Base-by-base conservation (phyloP, 108 stramenopile genomes). In the Heterococcus sp. region DNA sequence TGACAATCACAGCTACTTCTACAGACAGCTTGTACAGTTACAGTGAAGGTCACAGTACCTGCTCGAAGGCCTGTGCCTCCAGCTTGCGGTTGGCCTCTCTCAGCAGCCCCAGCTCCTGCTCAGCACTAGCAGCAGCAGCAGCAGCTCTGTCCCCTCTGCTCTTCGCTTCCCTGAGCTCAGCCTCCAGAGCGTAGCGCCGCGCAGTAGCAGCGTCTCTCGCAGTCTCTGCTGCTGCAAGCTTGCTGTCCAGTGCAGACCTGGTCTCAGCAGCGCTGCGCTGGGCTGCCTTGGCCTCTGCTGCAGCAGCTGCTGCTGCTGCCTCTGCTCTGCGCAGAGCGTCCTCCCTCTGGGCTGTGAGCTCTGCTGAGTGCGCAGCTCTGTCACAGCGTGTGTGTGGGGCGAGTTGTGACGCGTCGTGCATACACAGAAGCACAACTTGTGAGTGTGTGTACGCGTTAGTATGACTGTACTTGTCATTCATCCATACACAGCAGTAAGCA, bases 101-200 rank as follows among this genome's bases (percentile, higher is more conserved):
- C 76, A 83, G 26, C 33, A 32, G 33, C 82, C 37, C 33, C 4
- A 69, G 70, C 3, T 83, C 76, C 37, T 33, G 31, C 14, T 35
- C 34, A 29, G 66, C 68, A 0, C 71, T 46, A 30, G 68, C 75
- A n/a, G 68, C 37, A 3, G 67, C 68, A 11, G 32, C 82, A 39
- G 76, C 77, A n/a, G 71, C 76, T 31, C 76, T 71, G 3, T 84
- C 69, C 37, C 31, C 76, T 4, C 34, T 37, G 36, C 84, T 29
- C 66, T 67, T 33, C 26, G 72, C 32, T 38, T 85, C 83, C 37
- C 82, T 68, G n/a, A 82, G 37, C 26, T 76, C 71, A 37, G 82
- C 83, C 82, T 85, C 84, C 35, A 76, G 82, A 35, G 76, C 75
- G 37, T 37, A 37, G 58, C 68, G 69, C 35, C 70, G 75, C 33